These are phyloP conservation scores for Cryphonectria naterciae DNA, from an alignment of 2,329 filamentous ascomycete genomes.

Conservation along the genomic window DNA sequence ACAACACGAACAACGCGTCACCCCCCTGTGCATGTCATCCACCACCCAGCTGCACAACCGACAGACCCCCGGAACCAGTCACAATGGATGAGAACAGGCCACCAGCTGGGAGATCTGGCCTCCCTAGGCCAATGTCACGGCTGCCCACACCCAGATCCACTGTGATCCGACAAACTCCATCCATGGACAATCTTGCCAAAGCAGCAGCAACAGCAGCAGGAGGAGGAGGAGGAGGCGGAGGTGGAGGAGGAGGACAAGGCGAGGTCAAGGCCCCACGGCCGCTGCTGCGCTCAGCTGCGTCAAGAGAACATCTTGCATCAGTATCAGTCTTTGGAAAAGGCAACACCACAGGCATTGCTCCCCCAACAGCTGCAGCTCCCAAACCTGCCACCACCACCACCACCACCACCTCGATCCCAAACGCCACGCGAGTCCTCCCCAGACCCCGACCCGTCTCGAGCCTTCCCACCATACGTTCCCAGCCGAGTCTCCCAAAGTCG, in stretches of 20 bases:
- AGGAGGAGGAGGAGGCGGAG: not conserved
- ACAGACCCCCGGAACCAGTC: not conserved
- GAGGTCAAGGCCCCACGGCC: constrained; percentile 18
- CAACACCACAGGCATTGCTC: constrained; percentile 9
- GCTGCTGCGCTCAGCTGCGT: constrained; percentile 27
- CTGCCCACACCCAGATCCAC: constrained; percentile 25
- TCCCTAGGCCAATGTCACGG: constrained; percentile 26
- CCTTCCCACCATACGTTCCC: constrained; percentile 22
- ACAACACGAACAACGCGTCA: not conserved
- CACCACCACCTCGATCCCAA: not conserved
- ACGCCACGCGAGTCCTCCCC: constrained; percentile 13
- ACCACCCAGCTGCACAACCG: not conserved
- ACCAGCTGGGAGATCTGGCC: constrained; percentile 17
- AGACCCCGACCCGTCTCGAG: constrained; percentile 22
- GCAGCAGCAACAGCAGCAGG: not conserved
- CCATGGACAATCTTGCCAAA: constrained; percentile 22
- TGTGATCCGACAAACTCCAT: constrained; percentile 20
- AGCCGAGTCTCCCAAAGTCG: constrained; percentile 11
- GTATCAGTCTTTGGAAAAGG: constrained; percentile 10
- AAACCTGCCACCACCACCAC: not conserved
- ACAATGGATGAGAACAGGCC: constrained; percentile 25
- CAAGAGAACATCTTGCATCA: constrained; percentile 20
- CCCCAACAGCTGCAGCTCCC: constrained; percentile 11
- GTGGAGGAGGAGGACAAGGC: not conserved
- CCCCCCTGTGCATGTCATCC: not conserved